phyloP scores from a whole-genome alignment of 345 rosid species.

The Sonneratia alba region DNA sequence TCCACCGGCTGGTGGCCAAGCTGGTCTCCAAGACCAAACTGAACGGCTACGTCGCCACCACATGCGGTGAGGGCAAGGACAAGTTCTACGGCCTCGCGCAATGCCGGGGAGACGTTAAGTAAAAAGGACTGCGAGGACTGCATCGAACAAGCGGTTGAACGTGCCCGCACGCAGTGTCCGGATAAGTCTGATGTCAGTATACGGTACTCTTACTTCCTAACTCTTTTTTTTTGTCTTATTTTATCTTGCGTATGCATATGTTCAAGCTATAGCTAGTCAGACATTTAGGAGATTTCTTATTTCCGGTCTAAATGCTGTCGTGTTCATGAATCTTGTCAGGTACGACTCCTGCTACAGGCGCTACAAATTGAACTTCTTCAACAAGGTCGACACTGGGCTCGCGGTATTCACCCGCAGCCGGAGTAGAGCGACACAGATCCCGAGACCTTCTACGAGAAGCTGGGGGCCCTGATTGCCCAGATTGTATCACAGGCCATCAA shows the following conservation, averaged over 20 bases:
- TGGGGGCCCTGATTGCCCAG: conserved; percentile 33
- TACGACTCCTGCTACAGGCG: conserved; percentile 61
- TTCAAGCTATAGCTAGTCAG: no score
- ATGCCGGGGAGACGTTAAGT: conserved; percentile 66
- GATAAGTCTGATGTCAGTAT: conserved; percentile 48
- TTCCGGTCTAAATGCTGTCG: no score
- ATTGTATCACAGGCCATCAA: conserved; percentile 49
- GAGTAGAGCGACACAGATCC: conserved; percentile 47
- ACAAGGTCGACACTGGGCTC: conserved; percentile 38
- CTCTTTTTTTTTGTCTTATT: no score
- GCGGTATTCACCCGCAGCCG: conserved; percentile 40
- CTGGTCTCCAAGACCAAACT: conserved; percentile 32
- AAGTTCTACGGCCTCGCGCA: conserved; percentile 18
- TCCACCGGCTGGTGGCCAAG: conserved; percentile 25
- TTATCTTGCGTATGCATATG: no score
- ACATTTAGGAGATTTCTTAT: no score
- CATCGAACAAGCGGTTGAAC: conserved; percentile 45
- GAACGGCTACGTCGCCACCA: conserved; percentile 30
- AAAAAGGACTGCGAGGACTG: conserved; percentile 40
- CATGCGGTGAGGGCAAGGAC: conserved; percentile 25
- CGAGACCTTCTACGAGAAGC: conserved; percentile 31
- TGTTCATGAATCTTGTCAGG: neutral
- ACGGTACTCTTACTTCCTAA: conserved; percentile 15
- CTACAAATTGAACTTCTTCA: conserved; percentile 31
- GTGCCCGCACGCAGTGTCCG: conserved; percentile 41